phyloP scores from a whole-genome alignment of 2,329 filamentous ascomycete genomes.

The Aureobasidium sp. region DNA sequence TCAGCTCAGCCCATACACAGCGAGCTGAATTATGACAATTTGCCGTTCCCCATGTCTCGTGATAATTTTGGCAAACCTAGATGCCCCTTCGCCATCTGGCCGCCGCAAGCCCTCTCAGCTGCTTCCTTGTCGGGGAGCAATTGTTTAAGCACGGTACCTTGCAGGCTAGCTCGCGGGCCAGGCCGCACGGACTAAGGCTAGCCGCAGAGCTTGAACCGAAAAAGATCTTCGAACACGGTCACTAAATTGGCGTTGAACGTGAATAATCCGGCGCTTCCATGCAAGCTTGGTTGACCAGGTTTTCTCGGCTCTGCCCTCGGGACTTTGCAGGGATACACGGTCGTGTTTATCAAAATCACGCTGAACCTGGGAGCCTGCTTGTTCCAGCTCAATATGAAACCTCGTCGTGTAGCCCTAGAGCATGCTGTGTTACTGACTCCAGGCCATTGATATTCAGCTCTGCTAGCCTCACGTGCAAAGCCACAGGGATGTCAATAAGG shows the following conservation, averaged over 20 bases:
- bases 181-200: slow-evolving; percentile 3
- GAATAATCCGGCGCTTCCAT: neutral
- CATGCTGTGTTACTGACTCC: slow-evolving; percentile 2
- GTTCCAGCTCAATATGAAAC: neutral
- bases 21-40: neutral
- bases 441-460: neutral
- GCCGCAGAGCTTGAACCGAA: neutral
- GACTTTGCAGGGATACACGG: neutral
- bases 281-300: neutral
- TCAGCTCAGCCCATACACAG: neutral
- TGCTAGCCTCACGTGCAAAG: neutral
- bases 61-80: neutral
- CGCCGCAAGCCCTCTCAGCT: neutral
- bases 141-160: neutral
- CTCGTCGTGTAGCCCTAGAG: neutral
- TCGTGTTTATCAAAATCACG: neutral
- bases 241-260: neutral
- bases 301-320: neutral
- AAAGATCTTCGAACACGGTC: neutral
- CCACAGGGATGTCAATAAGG: neutral
- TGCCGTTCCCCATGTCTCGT: neutral
- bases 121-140: neutral
- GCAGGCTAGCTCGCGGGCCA: slow-evolving; percentile 2
- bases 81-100: neutral
- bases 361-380: neutral